Base-by-base conservation (phyloP, 2,329 filamentous ascomycete genomes). In the Pyrenophora tritici-repentis region DNA sequence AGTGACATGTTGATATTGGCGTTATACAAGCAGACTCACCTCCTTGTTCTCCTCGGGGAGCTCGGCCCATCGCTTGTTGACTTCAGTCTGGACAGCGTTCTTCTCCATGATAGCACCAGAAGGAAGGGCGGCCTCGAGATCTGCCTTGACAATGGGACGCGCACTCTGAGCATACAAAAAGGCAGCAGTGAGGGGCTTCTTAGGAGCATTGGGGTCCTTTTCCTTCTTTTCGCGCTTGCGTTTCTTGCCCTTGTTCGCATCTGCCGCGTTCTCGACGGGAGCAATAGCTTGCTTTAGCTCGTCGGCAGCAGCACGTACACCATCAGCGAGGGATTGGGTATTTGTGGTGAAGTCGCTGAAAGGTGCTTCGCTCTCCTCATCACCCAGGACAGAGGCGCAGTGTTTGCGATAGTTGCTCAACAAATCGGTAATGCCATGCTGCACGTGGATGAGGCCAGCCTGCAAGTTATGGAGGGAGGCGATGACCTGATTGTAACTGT, bases 131-230 rank as follows among this genome's bases (percentile, higher is more conserved):
- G 58, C 56, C 54, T 72, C 67, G 8, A 75, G 62, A 63, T 95
- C 91, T 29, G 80, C 81, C 50, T 89, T 87, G 63, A 97, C 94
- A 71, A 90, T 87, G 43, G 86, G 83, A 42, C 94, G 89, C 59
- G 91, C 91, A 59, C 89, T 87, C 74, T 95, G 89, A 81, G 96
- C 91, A 79, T 91, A 97, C 55, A 97, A 80, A 80, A 97, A 96
- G 80, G 95, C 97, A 2, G 93, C 91, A 5, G 93, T 97, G 69
- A 97, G 76, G 7, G 93, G 92, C 42, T 92, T 86, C 84, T 97
- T 97, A 53, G 93, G 93, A 6, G 92, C 92, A 74, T 96, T 96
- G 62, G 92, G 92, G 73, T 97, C 93, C 60, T 73, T 77, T 40
- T 74, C 72, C 69, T 79, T 80, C 81, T 92, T 92, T 83, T 94